These are phyloP conservation scores for Acanthamoeba castellanii DNA, from an alignment of 208 protist genomes.

Conservation along the genomic window DNA sequence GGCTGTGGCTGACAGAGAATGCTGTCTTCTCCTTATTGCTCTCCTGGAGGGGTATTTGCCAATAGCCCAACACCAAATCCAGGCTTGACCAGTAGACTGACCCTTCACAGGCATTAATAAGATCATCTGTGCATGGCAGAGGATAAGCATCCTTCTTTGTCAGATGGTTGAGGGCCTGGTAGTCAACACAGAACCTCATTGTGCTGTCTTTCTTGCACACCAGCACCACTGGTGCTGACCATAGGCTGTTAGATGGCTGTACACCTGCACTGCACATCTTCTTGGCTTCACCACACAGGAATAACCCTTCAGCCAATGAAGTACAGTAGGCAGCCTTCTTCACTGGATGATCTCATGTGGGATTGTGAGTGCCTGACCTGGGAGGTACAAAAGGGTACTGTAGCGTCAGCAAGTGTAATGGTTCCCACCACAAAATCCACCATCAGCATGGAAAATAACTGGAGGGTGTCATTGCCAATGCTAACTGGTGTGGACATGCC, in stretches of 20 bases:
- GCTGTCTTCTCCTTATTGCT: constrained; percentile 68
- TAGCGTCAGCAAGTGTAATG: too few relatives aligned
- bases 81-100: neutral
- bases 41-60: constrained; percentile 25
- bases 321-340: neutral
- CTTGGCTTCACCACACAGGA: neutral
- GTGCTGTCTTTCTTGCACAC: constrained; percentile 22
- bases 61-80: constrained; percentile 40
- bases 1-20: constrained; percentile 16
- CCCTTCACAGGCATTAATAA: neutral
- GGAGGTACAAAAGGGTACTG: too few relatives aligned
- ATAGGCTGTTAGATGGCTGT: neutral
- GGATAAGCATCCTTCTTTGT: constrained; percentile 77
- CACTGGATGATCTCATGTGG: neutral
- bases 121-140: constrained; percentile 42
- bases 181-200: constrained; percentile 70
- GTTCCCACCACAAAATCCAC: too few relatives aligned
- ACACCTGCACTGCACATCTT: neutral
- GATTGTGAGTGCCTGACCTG: neutral
- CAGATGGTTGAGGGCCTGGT: constrained; percentile 54
- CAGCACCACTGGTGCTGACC: neutral
- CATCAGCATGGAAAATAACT: too few relatives aligned
- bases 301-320: neutral
- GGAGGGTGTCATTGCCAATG: too few relatives aligned
- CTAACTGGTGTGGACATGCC: too few relatives aligned